Evolutionary conservation across 495 filamentous ascomycete species (phyloP).

Genomic region (Aspergillus nidulans): DNA sequence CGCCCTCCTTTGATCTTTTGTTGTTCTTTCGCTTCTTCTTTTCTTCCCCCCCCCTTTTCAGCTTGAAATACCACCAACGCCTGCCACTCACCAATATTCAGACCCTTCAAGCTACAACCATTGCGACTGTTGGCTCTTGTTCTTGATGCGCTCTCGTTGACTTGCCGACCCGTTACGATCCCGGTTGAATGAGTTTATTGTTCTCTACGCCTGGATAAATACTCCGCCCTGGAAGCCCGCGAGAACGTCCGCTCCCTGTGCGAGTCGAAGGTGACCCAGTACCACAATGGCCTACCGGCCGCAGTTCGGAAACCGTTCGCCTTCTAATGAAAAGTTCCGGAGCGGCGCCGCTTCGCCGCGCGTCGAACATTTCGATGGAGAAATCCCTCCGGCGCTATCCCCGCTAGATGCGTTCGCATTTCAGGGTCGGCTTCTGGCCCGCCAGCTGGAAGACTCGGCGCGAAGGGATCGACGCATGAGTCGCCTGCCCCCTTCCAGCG

Average conservation of each 20-base stretch:
- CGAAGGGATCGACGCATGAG: slow-evolving; percentile 70
- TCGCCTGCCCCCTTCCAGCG: slow-evolving; percentile 75
- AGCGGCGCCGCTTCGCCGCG: slow-evolving; percentile 60
- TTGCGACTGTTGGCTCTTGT: not conserved
- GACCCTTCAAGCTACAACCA: not conserved
- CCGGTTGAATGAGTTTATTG: slow-evolving; percentile 11
- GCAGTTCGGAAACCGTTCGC: slow-evolving; percentile 58
- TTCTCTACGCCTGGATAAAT: not conserved
- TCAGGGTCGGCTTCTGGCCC: slow-evolving; percentile 82
- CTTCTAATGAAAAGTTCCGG: slow-evolving; percentile 54
- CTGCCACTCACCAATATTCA: slow-evolving; percentile 3
- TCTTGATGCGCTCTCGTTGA: slow-evolving; percentile 20
- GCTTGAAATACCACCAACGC: slow-evolving; percentile 2
- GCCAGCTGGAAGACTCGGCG: slow-evolving; percentile 73
- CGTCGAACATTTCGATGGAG: slow-evolving; percentile 71
- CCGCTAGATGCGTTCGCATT: slow-evolving; percentile 91
- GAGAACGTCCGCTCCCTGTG: slow-evolving; percentile 1
- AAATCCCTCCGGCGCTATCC: slow-evolving; percentile 85
- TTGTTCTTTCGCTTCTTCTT: not conserved
- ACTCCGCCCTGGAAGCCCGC: not conserved
- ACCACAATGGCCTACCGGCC: slow-evolving; percentile 51
- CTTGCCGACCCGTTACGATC: slow-evolving; percentile 3
- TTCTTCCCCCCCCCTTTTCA: slow-evolving; percentile 10
- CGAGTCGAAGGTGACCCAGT: slow-evolving; percentile 4
- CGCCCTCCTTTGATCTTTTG: slow-evolving; percentile 5